Evolutionary conservation across 768 basidiomycete species (phyloP).

Genomic region (Xerocomellus intermedius): DNA sequence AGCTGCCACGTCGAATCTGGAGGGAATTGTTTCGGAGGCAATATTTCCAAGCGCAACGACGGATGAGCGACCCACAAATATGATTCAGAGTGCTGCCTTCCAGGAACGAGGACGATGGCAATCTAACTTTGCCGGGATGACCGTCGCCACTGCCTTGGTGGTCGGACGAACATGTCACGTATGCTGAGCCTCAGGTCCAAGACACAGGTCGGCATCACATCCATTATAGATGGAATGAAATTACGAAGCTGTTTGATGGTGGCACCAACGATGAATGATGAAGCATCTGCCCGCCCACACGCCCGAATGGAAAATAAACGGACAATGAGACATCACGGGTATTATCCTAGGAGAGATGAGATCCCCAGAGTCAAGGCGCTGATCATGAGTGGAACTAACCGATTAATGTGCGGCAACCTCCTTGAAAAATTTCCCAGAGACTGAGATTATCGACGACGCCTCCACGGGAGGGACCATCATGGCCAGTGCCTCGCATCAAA

Average conservation of each 20-base stretch:
- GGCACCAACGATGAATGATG: conserved; percentile 11
- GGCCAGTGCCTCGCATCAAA: neutral
- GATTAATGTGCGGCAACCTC: neutral
- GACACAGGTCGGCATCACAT: conserved; percentile 2
- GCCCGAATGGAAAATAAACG: conserved; percentile 5
- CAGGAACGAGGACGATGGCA: neutral
- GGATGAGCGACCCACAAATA: neutral
- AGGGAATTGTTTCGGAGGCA: neutral
- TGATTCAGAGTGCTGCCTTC: conserved; percentile 6
- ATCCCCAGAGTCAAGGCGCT: conserved; percentile 12
- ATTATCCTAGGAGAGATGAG: conserved; percentile 14
- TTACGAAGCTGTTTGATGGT: conserved; percentile 15
- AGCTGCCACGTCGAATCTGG: conserved; percentile 1
- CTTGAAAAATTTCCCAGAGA: neutral
- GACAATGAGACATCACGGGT: conserved; percentile 5
- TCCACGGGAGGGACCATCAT: neutral
- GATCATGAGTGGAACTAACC: conserved; percentile 22
- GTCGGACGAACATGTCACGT: conserved; percentile 17
- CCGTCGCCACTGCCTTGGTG: conserved; percentile 19
- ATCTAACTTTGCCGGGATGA: conserved; percentile 5
- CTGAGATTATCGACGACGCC: neutral
- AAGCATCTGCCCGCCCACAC: conserved; percentile 11
- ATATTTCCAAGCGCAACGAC: neutral
- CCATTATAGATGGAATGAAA: conserved; percentile 9
- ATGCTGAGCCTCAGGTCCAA: neutral